phyloP scores from a whole-genome alignment of 176 grass and related monocot species.

The Triticum turgidum region DNA sequence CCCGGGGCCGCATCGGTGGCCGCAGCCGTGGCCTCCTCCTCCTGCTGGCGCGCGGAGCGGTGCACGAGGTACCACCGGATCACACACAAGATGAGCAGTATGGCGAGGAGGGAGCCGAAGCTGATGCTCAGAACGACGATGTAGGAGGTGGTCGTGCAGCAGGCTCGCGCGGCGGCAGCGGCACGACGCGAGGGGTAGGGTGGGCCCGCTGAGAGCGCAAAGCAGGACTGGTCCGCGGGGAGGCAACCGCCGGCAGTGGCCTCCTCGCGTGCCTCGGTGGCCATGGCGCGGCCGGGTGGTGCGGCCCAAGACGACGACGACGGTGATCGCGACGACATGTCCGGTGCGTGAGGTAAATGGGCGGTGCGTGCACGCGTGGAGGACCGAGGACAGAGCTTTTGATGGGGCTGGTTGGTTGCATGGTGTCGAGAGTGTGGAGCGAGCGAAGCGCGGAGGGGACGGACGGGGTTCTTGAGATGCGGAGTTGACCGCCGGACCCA shows the following conservation, averaged over 20 bases:
- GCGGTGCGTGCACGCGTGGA: slow-evolving; percentile 15
- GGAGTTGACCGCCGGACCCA: slow-evolving; percentile 13
- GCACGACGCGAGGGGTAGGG: not conserved
- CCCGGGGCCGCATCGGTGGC: not conserved
- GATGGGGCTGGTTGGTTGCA: slow-evolving; percentile 30
- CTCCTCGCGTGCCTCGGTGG: not conserved
- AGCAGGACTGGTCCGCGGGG: slow-evolving; percentile 45
- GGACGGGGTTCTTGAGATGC: slow-evolving; percentile 24
- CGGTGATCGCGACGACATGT: slow-evolving; percentile 23
- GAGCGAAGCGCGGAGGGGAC: slow-evolving; percentile 48
- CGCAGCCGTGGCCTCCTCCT: not conserved
- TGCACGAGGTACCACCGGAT: slow-evolving; percentile 50
- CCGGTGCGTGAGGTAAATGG: not conserved
- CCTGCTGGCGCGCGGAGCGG: not conserved
- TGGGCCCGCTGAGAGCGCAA: slow-evolving; percentile 14
- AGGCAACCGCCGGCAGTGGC: slow-evolving; percentile 25
- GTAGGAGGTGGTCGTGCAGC: slow-evolving; percentile 46
- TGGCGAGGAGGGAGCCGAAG: slow-evolving; percentile 47
- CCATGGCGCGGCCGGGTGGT: not conserved
- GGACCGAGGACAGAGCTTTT: slow-evolving; percentile 18
- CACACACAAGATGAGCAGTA: slow-evolving; percentile 38
- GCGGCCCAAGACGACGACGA: not conserved
- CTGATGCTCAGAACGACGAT: slow-evolving; percentile 43
- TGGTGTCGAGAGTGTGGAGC: slow-evolving; percentile 20
- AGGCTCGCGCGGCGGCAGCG: not conserved